Evolutionary conservation across 495 filamentous ascomycete genomes (phyloP).

Genomic region (Durotheca rogersii): DNA sequence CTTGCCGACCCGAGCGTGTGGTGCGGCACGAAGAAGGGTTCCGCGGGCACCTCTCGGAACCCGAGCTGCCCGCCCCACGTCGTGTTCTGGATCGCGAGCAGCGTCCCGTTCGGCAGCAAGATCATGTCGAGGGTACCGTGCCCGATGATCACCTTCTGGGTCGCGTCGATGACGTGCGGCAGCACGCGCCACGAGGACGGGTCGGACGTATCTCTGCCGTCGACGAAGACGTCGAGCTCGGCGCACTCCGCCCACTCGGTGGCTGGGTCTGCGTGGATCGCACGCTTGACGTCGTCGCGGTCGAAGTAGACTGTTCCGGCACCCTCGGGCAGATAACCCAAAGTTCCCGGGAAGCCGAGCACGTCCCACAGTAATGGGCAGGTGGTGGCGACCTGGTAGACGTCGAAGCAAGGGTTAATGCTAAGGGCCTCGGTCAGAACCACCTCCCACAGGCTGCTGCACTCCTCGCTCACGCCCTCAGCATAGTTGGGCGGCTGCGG

Average conservation of each 20-base stretch:
- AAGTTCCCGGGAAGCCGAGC: conserved; percentile 68
- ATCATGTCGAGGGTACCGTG: conserved; percentile 66
- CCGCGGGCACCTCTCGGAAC: conserved; percentile 60
- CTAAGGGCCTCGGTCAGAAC: conserved; percentile 56
- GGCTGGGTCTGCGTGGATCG: conserved; percentile 65
- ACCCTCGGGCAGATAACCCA: conserved; percentile 53
- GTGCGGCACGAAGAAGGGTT: conserved; percentile 68
- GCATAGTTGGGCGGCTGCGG: conserved; percentile 51
- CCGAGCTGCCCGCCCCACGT: conserved; percentile 75
- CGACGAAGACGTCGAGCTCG: conserved; percentile 55
- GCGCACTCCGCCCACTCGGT: conserved; percentile 64
- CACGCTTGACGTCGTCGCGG: conserved; percentile 69
- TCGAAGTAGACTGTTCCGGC: conserved; percentile 71
- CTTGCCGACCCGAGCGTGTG: conserved; percentile 40
- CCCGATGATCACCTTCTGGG: conserved; percentile 68
- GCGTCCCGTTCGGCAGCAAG: conserved; percentile 65
- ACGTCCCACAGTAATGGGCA: conserved; percentile 75
- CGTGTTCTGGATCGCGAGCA: conserved; percentile 81
- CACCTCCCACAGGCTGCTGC: conserved; percentile 45
- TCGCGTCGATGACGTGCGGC: conserved; percentile 69
- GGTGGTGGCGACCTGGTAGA: conserved; percentile 72
- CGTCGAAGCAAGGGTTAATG: conserved; percentile 80
- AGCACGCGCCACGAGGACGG: conserved; percentile 60
- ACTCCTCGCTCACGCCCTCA: conserved; percentile 44
- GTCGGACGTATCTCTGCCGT: conserved; percentile 50